phyloP scores from a whole-genome alignment of 2,329 filamentous ascomycete genomes.

The Hypoxylon sp. region DNA sequence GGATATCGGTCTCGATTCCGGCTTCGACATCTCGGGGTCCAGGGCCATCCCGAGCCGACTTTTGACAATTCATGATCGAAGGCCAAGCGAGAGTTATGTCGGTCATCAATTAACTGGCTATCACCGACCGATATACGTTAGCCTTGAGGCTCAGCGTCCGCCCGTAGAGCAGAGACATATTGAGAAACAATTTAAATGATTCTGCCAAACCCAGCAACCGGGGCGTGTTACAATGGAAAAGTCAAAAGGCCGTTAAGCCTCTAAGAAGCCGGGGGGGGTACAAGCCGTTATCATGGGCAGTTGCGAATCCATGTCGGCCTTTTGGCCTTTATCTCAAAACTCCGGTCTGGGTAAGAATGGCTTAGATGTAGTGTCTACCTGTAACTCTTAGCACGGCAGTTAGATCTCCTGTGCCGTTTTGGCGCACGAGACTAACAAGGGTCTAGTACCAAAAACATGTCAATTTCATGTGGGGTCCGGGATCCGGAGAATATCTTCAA shows the following conservation, averaged over 20 bases:
- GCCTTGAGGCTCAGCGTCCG: conserved; percentile 9
- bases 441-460: conserved; percentile 12
- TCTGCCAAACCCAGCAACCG: background rate
- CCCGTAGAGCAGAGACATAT: conserved; percentile 14
- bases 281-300: background rate
- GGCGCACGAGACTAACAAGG: background rate
- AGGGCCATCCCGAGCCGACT: background rate
- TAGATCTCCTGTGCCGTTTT: background rate
- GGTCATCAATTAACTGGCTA: conserved; percentile 10
- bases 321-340: conserved; percentile 33
- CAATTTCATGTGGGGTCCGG: conserved; percentile 15
- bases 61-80: conserved; percentile 14
- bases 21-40: conserved; percentile 21
- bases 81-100: background rate
- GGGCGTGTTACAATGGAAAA: conserved; percentile 6
- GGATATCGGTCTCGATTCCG: conserved; percentile 2
- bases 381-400: background rate
- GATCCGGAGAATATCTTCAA: conserved; percentile 40
- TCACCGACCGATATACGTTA: conserved; percentile 2
- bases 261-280: conserved; percentile 2
- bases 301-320: conserved; percentile 5
- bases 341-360: conserved; percentile 4
- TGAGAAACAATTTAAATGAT: conserved; percentile 24
- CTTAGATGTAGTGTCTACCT: conserved; percentile 4
- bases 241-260: conserved; percentile 16